Percentiles rank a stretch among this genome's conserved stretches.
phyloP scores from a whole-genome alignment of 192 early-diverging fungal genomes.

The Linnemannia exigua region DNA sequence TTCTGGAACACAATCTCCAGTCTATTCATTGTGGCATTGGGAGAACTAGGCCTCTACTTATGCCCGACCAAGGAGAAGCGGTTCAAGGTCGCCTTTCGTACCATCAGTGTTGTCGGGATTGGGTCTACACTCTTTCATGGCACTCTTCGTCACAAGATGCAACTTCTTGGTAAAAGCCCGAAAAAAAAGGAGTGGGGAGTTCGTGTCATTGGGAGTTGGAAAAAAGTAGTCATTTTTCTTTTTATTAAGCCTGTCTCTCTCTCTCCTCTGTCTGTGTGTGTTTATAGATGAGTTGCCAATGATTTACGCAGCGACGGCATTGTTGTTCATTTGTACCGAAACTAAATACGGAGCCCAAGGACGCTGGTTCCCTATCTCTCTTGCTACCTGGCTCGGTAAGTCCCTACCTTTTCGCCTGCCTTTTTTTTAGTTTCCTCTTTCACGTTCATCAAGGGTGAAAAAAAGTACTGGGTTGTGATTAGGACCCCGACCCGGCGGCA shows the following conservation, averaged over 20 bases:
- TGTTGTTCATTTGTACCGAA: conserved; percentile 59
- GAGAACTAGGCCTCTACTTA: conserved; percentile 68
- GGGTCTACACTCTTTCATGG: conserved; percentile 86
- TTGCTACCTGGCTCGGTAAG: conserved; percentile 61
- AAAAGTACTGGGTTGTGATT: too few relatives aligned
- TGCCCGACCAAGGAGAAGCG: conserved; percentile 60
- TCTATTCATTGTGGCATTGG: conserved; percentile 69
- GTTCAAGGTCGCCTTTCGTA: conserved; percentile 67
- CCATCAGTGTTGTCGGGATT: conserved; percentile 77
- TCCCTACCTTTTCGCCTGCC: not conserved
- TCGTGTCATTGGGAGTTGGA: too few relatives aligned
- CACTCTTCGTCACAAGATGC: conserved; percentile 78
- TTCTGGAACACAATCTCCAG: conserved; percentile 78
- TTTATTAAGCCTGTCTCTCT: too few relatives aligned
- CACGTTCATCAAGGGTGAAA: not conserved
- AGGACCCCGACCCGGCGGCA: not conserved
- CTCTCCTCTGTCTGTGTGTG: not conserved
- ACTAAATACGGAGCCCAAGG: conserved; percentile 60
- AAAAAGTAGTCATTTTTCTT: too few relatives aligned
- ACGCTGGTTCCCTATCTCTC: conserved; percentile 61
- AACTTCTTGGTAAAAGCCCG: conserved; percentile 77
- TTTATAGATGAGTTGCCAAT: conserved; percentile 56
- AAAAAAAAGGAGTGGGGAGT: conserved; percentile 4
- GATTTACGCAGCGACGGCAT: conserved; percentile 46
- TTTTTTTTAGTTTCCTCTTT: not conserved